Evolutionary conservation across 306 rosid genomes (phyloP).

Genomic region (Rubus idaeus): DNA sequence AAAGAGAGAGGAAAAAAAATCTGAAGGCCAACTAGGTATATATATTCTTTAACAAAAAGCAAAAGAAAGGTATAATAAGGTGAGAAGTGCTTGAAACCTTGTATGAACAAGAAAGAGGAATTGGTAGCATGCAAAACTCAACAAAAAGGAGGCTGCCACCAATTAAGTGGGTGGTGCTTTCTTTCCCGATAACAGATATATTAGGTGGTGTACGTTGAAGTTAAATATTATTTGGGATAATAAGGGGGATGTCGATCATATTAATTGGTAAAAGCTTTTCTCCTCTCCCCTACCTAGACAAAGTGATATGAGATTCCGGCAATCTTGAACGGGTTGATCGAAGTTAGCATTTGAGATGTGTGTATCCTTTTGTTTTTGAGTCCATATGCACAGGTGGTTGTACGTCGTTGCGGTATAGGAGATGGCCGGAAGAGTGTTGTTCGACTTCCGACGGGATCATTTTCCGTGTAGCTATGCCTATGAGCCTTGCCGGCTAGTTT

Average conservation of each 20-base stretch:
- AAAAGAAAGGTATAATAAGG: no score
- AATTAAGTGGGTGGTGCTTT: background rate
- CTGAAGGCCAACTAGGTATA: no score
- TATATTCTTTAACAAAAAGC: no score
- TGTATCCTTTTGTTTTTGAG: background rate
- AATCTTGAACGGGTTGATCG: background rate
- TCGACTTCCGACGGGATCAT: background rate
- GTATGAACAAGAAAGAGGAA: no score
- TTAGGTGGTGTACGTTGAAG: background rate
- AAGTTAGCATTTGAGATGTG: background rate
- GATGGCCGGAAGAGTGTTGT: background rate
- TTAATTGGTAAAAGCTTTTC: background rate
- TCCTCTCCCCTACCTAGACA: background rate
- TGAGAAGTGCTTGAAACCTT: no score
- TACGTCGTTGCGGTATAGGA: background rate
- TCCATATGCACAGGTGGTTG: background rate
- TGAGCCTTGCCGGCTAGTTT: background rate
- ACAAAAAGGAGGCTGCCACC: no score
- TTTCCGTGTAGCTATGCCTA: background rate
- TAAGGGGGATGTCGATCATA: background rate
- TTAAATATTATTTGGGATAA: background rate
- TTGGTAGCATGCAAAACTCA: no score
- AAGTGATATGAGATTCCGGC: background rate
- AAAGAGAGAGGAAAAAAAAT: no score
- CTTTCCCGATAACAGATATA: background rate